These are phyloP conservation scores for Neurospora hispaniola DNA, from an alignment of 495 filamentous ascomycete genomes.

Conservation along the genomic window DNA sequence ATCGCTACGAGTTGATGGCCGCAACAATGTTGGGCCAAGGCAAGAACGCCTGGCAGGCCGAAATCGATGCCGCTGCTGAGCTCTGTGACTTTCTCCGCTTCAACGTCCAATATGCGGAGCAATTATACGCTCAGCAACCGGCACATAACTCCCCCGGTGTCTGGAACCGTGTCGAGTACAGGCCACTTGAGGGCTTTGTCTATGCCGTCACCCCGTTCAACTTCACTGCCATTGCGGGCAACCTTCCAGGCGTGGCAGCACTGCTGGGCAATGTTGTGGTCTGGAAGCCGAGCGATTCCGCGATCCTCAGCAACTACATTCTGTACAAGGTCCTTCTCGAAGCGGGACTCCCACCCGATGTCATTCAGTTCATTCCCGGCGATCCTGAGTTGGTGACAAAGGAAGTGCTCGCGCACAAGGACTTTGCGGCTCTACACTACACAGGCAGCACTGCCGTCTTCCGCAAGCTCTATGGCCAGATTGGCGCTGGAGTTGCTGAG, in stretches of 20 bases:
- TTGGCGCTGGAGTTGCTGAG: conserved; percentile 57
- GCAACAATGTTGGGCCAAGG: conserved; percentile 89
- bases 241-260: conserved; percentile 61
- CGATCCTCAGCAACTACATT: conserved; percentile 62
- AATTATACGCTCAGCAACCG: conserved; percentile 78
- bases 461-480: conserved; percentile 59
- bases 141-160: conserved; percentile 62
- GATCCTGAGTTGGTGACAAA: conserved; percentile 65
- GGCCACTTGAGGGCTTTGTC: conserved; percentile 78
- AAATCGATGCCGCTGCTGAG: conserved; percentile 92
- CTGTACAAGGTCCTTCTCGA: conserved; percentile 81
- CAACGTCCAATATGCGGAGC: conserved; percentile 80
- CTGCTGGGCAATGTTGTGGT: conserved; percentile 79
- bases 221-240: conserved; percentile 79
- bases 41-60: conserved; percentile 94
- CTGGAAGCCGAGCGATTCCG: conserved; percentile 79
- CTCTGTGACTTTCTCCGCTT: conserved; percentile 84
- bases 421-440: conserved; percentile 72
- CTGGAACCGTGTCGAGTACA: conserved; percentile 77
- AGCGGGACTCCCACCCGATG: conserved; percentile 66
- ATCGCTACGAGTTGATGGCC: conserved; percentile 87
- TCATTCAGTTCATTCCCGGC: conserved; percentile 76
- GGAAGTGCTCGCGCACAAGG: conserved; percentile 52
- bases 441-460: conserved; percentile 77
- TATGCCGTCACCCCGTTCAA: conserved; percentile 84